Evolutionary conservation across 306 rosid species (phyloP).

Genomic region (Purshia tridentata): DNA sequence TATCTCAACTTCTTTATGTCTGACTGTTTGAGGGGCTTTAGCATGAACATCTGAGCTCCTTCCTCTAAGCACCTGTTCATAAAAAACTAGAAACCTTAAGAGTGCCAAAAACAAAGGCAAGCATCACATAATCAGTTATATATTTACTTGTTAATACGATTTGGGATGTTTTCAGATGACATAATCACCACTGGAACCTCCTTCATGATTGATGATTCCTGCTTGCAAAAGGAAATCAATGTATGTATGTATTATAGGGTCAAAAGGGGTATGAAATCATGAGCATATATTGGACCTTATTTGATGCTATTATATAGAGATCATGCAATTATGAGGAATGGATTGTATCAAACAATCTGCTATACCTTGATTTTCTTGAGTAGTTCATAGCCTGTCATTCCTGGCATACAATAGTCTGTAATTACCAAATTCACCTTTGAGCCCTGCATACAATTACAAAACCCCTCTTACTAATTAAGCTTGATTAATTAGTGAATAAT

Average conservation of each 20-base stretch:
- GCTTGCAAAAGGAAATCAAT: slow-evolving; percentile 17
- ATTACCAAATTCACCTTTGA: slow-evolving; percentile 79
- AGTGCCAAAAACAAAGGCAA: slow-evolving; percentile 2
- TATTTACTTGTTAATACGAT: slow-evolving; percentile 69
- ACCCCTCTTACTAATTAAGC: not conserved
- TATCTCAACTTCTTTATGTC: slow-evolving; percentile 71
- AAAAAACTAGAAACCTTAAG: not conserved
- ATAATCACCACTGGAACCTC: slow-evolving; percentile 92
- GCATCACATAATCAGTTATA: not conserved
- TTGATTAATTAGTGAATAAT: not conserved
- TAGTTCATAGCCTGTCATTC: slow-evolving; percentile 93
- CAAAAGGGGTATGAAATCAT: not conserved
- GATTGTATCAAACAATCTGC: not conserved
- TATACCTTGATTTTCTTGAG: slow-evolving; percentile 89
- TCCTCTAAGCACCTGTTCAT: slow-evolving; percentile 75
- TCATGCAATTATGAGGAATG: not conserved
- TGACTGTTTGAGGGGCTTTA: slow-evolving; percentile 81
- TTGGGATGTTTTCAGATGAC: slow-evolving; percentile 90
- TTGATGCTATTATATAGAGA: not conserved
- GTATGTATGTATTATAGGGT: not conserved
- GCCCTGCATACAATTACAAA: slow-evolving; percentile 37
- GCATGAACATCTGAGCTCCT: slow-evolving; percentile 94
- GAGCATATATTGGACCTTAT: not conserved
- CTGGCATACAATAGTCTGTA: slow-evolving; percentile 96
- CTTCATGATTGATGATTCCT: slow-evolving; percentile 80